A percentile compares a stretch with the other conserved stretches of the same genome.
Conservation (phyloP, 1,284 basidiomycete genomes). For the Ganoderma sp. region DNA sequence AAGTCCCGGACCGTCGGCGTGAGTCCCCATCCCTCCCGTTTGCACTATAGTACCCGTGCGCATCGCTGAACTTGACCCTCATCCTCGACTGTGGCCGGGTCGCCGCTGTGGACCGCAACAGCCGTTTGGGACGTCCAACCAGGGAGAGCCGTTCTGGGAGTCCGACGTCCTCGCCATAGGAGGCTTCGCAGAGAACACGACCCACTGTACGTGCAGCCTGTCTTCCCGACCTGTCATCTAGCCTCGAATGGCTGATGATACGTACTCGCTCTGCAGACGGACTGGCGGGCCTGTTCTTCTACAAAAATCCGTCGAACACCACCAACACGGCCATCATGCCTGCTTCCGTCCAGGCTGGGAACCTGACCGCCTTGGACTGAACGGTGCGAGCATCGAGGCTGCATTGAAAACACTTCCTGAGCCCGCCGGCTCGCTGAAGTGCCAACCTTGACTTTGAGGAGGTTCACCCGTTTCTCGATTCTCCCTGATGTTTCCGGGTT, state of each 20-base stretch:
- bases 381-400: background rate
- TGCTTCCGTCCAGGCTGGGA: background rate
- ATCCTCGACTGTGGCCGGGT: too few relatives aligned
- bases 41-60: background rate
- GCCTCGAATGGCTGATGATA: background rate
- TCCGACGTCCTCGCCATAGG: conserved; percentile 27
- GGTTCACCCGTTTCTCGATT: too few relatives aligned
- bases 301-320: conserved; percentile 14
- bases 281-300: conserved; percentile 29
- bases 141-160: conserved; percentile 24
- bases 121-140: conserved; percentile 30
- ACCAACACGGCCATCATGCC: background rate
- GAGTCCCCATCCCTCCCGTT: background rate
- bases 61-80: background rate
- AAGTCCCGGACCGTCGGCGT: conserved; percentile 26
- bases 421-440: too few relatives aligned
- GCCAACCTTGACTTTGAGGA: too few relatives aligned
- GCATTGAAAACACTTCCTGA: too few relatives aligned
- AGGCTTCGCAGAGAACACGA: conserved; percentile 19
- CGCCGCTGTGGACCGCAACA: background rate
- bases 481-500: too few relatives aligned
- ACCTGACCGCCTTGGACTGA: background rate
- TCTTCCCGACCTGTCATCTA: background rate
- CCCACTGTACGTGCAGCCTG: background rate
- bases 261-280: conserved; percentile 11